A percentile compares a stretch with the other conserved stretches of the same genome.
Conservation (phyloP, 2,329 filamentous ascomycete genomes). For the Didymella pinodella region DNA sequence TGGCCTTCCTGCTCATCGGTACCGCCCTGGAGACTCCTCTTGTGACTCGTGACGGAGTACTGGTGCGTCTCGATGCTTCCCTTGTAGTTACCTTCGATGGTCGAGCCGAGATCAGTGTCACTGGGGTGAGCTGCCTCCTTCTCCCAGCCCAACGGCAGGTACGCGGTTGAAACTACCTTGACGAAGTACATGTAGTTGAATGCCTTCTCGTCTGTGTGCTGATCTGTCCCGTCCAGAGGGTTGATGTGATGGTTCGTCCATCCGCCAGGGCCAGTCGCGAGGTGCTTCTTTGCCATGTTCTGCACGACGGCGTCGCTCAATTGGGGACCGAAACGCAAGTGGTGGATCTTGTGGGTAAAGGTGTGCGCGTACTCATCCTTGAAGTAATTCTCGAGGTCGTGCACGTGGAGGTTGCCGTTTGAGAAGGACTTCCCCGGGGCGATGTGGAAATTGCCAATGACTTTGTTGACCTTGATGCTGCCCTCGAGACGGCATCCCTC, state of each 20-base stretch:
- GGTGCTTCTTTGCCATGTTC: constrained; percentile 48
- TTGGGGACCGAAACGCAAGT: constrained; percentile 90
- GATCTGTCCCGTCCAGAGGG: constrained; percentile 81
- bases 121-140: constrained; percentile 54
- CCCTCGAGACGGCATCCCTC: constrained; percentile 97
- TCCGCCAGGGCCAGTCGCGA: constrained; percentile 65
- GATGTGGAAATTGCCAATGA: constrained; percentile 98
- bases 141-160: constrained; percentile 90
- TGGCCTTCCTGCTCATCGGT: constrained; percentile 87
- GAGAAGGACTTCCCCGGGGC: constrained; percentile 96
- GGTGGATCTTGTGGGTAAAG: constrained; percentile 88
- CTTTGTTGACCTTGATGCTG: constrained; percentile 93
- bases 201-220: constrained; percentile 79
- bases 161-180: constrained; percentile 96
- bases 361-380: constrained; percentile 76
- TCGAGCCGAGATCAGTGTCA: constrained; percentile 57
- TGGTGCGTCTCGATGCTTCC: constrained; percentile 97
- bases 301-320: constrained; percentile 73
- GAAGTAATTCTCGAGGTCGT: constrained; percentile 96
- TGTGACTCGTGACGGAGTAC: constrained; percentile 97
- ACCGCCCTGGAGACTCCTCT: constrained; percentile 84
- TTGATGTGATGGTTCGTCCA: constrained; percentile 94
- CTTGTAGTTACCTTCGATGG: constrained; percentile 64
- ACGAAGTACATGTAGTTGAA: constrained; percentile 99
- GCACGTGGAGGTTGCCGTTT: constrained; percentile 95